A percentile compares a stretch with the other conserved stretches of the same genome.
phyloP scores from a whole-genome alignment of 306 rosid genomes.

The Herpetospermum pedunculosum region DNA sequence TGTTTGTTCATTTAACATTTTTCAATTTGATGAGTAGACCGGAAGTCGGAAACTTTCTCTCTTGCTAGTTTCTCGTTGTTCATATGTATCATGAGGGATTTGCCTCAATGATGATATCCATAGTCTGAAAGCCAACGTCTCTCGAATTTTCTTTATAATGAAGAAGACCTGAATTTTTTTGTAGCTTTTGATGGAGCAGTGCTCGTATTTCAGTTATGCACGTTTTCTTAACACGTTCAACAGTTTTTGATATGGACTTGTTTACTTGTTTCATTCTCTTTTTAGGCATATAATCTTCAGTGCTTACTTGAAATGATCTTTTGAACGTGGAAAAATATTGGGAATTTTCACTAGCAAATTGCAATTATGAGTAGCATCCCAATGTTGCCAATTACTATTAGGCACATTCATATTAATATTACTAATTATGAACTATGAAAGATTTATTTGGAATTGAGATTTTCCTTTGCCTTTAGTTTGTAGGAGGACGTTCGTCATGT shows the following conservation, averaged over 20 bases:
- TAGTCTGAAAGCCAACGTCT: background rate
- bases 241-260: background rate
- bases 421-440: background rate
- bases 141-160: background rate
- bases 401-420: background rate
- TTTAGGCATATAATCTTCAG: background rate
- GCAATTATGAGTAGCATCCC: background rate
- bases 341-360: background rate
- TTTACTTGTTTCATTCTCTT: background rate
- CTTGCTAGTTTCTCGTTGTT: background rate
- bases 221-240: background rate
- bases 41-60: background rate
- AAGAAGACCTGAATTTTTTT: background rate
- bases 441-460: background rate
- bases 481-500: constrained; percentile 58
- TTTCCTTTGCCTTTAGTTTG: constrained; percentile 31
- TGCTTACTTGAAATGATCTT: background rate
- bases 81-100: background rate
- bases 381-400: background rate
- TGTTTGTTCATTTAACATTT: background rate
- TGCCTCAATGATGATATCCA: background rate
- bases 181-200: background rate
- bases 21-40: background rate
- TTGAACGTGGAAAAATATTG: background rate
- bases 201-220: background rate